Conservation (phyloP, 768 basidiomycete genomes). For the Panaeolus papilionaceus region DNA sequence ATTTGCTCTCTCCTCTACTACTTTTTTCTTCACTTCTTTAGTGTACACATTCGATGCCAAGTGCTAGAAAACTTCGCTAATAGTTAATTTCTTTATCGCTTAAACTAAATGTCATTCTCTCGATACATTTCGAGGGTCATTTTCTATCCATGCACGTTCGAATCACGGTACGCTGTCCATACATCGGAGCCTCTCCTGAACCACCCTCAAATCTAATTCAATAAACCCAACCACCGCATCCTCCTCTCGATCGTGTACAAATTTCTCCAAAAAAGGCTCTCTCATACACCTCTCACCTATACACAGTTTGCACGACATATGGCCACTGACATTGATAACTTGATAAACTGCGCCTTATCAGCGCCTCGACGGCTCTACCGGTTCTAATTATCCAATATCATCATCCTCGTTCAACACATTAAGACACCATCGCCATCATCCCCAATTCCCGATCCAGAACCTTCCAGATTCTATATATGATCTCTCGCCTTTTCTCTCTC, state of each 20-base stretch:
- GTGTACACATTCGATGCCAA: not conserved
- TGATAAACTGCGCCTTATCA: constrained; percentile 11
- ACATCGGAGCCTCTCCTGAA: not conserved
- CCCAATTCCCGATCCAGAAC: constrained; percentile 1
- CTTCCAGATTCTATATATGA: not conserved
- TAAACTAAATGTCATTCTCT: too few relatives aligned
- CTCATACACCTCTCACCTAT: constrained; percentile 4
- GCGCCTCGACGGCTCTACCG: constrained; percentile 9
- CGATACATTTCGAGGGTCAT: too few relatives aligned
- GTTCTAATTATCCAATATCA: not conserved
- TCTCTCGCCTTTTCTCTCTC: not conserved
- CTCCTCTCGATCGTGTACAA: constrained; percentile 6
- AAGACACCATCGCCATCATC: too few relatives aligned
- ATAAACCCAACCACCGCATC: not conserved
- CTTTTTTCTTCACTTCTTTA: not conserved
- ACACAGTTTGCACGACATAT: constrained; percentile 5
- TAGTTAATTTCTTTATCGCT: too few relatives aligned
- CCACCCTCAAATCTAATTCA: constrained; percentile 2
- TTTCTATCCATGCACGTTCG: too few relatives aligned
- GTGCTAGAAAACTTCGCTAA: too few relatives aligned
- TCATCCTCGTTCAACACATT: not conserved
- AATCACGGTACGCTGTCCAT: too few relatives aligned
- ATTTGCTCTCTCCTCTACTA: too few relatives aligned
- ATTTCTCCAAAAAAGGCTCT: constrained; percentile 2
- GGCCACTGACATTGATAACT: constrained; percentile 4